These are phyloP conservation scores for Cryptosporidium sp. DNA, from an alignment of 169 alveolate species.

Conservation along the genomic window DNA sequence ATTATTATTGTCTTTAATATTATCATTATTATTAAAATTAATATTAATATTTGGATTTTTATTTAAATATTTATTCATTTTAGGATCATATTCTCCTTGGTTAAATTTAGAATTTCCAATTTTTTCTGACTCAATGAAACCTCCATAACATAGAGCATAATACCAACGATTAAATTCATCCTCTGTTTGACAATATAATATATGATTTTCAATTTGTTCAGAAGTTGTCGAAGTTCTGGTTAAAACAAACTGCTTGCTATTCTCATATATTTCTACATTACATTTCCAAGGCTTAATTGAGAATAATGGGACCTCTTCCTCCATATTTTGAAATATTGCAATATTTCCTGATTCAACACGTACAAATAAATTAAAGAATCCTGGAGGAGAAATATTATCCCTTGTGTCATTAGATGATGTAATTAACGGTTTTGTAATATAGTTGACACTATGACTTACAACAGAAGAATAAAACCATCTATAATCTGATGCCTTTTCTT, in stretches of 20 bases:
- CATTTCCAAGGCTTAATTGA: constrained; percentile 71
- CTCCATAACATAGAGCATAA: constrained; percentile 68
- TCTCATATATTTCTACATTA: constrained; percentile 41
- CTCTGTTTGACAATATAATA: constrained; percentile 54
- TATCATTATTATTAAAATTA: not conserved
- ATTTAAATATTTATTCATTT: not conserved
- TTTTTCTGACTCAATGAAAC: constrained; percentile 17
- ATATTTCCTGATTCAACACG: constrained; percentile 73
- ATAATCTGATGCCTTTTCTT: constrained; percentile 69
- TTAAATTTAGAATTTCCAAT: not conserved
- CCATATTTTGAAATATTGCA: constrained; percentile 67
- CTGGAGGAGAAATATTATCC: constrained; percentile 51
- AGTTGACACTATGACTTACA: constrained; percentile 66
- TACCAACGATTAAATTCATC: constrained; percentile 74
- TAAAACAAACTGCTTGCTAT: constrained; percentile 37
- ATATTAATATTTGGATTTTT: not conserved
- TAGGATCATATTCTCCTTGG: not conserved
- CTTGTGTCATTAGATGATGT: not conserved
- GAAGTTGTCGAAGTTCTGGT: constrained; percentile 57
- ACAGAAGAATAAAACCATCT: constrained; percentile 74
- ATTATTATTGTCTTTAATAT: not conserved
- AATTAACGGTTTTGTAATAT: not conserved
- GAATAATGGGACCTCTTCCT: constrained; percentile 69
- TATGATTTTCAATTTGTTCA: constrained; percentile 62
- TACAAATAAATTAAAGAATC: constrained; percentile 67